phyloP scores from a whole-genome alignment of 805 yeast species.

The Saturnispora quitensis region DNA sequence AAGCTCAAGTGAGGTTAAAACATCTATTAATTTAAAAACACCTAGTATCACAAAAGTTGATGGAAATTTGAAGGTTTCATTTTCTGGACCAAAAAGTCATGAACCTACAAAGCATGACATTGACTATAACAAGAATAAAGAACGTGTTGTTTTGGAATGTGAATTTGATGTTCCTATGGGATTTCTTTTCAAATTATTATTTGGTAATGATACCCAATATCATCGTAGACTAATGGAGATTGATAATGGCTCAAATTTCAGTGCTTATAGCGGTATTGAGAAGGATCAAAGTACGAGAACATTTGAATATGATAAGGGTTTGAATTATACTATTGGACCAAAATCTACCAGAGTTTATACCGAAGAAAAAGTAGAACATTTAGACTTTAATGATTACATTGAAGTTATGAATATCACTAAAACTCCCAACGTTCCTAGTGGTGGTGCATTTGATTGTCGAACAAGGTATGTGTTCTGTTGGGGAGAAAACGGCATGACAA shows the following conservation, averaged over 20 bases:
- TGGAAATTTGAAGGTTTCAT: not conserved
- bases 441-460: slow-evolving; percentile 65
- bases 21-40: not conserved
- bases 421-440: slow-evolving; percentile 96
- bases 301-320: slow-evolving; percentile 63
- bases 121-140: slow-evolving; percentile 38
- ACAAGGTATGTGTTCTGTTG: slow-evolving; percentile 70
- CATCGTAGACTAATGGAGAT: slow-evolving; percentile 31
- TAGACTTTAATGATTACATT: slow-evolving; percentile 46
- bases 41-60: not conserved
- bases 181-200: slow-evolving; percentile 55
- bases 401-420: slow-evolving; percentile 52
- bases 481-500: slow-evolving; percentile 56
- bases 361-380: slow-evolving; percentile 47
- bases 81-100: slow-evolving; percentile 55
- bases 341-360: slow-evolving; percentile 68
- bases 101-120: slow-evolving; percentile 43
- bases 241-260: slow-evolving; percentile 40
- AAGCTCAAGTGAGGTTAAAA: not conserved
- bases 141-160: slow-evolving; percentile 41
- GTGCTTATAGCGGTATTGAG: slow-evolving; percentile 31
- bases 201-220: slow-evolving; percentile 47
- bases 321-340: slow-evolving; percentile 84
- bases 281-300: slow-evolving; percentile 30
- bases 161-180: slow-evolving; percentile 69